Percentiles rank a stretch among this genome's conserved stretches.
These are phyloP conservation scores for Nakataea oryzae DNA, from an alignment of 2,329 filamentous ascomycete genomes.

Conservation along the genomic window DNA sequence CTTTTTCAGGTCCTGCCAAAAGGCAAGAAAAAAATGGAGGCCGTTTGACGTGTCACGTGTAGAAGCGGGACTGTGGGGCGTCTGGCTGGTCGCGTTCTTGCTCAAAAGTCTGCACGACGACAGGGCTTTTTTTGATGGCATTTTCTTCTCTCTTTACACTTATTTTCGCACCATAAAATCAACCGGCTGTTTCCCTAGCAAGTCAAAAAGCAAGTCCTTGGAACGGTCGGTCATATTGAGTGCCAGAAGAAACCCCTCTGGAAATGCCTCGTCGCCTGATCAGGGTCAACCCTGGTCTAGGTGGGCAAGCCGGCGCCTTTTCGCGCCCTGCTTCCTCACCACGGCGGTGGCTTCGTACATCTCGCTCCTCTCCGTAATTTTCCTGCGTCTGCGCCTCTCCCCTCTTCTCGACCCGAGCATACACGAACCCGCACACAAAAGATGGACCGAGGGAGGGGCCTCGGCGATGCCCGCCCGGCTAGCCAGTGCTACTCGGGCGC, in stretches of 20 bases:
- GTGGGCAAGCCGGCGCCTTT: neutral
- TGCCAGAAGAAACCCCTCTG: constrained; percentile 1
- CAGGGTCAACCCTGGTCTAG: neutral
- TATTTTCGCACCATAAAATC: constrained; percentile 7
- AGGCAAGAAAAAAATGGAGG: neutral
- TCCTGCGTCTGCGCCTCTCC: too few relatives aligned
- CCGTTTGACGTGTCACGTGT: neutral
- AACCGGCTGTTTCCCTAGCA: constrained; percentile 2
- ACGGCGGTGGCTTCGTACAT: neutral
- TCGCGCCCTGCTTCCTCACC: neutral
- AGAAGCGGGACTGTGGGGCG: neutral
- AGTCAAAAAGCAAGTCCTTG: neutral
- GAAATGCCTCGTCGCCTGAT: neutral
- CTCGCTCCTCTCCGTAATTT: too few relatives aligned
- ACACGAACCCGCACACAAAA: too few relatives aligned
- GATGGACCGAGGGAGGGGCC: neutral
- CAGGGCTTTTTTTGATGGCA: neutral
- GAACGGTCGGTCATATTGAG: constrained; percentile 4
- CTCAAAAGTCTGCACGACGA: neutral
- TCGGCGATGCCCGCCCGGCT: neutral
- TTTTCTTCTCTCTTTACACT: constrained; percentile 2
- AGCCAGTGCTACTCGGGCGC: neutral
- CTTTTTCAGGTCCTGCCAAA: neutral
- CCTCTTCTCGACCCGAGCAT: too few relatives aligned
- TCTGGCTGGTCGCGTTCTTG: neutral